phyloP scores from a whole-genome alignment of 257 asterid genomes.

The Ilex aquifolium region DNA sequence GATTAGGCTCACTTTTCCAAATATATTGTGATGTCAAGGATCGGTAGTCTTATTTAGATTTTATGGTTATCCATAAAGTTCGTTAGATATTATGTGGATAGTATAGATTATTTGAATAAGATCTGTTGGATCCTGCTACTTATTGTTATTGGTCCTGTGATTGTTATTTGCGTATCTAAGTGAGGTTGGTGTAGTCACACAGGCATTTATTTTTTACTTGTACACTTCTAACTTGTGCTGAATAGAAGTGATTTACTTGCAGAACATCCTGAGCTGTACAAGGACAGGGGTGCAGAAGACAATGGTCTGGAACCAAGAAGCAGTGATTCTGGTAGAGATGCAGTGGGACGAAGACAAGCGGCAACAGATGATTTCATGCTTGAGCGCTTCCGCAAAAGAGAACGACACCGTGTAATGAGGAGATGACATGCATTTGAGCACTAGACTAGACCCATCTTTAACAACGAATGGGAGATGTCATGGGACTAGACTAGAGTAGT shows the following conservation, averaged over 20 bases:
- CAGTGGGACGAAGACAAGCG: conserved; percentile 73
- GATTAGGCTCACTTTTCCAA: no score
- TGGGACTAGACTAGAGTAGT: no score
- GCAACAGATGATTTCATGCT: conserved; percentile 95
- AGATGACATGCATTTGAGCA: conserved; percentile 34
- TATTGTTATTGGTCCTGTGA: conserved; percentile 1
- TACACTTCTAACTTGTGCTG: background rate
- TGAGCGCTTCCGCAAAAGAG: conserved; percentile 86
- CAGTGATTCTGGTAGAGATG: conserved; percentile 45
- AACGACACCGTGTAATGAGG: conserved; percentile 73
- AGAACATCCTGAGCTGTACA: conserved; percentile 66
- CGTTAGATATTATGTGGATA: no score
- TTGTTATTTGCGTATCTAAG: background rate
- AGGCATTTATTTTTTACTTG: no score
- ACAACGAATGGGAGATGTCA: no score
- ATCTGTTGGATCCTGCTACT: background rate
- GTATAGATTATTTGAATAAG: no score
- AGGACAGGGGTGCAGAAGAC: conserved; percentile 47
- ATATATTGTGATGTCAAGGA: no score
- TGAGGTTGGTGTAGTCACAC: no score
- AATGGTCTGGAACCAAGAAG: conserved; percentile 38
- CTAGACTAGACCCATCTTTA: background rate
- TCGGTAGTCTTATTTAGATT: no score
- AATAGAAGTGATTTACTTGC: conserved; percentile 23
- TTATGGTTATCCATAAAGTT: no score